Conservation (phyloP, 345 rosid species). For the Corchorus capsularis region DNA sequence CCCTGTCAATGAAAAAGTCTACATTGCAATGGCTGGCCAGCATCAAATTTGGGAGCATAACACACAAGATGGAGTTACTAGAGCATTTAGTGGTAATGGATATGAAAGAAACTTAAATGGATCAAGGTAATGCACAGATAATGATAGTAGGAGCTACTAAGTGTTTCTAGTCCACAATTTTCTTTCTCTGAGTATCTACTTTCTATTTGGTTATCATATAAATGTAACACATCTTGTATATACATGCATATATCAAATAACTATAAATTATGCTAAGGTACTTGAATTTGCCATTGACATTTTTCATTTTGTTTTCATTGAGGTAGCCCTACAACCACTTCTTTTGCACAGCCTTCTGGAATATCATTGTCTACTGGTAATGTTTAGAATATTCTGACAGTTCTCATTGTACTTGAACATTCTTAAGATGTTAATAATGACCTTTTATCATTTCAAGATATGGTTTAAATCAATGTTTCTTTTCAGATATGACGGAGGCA, state of each 20-base stretch:
- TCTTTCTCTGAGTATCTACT: slow-evolving; percentile 8
- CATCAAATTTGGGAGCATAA: slow-evolving; percentile 96
- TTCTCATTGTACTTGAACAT: slow-evolving; percentile 4
- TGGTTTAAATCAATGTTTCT: slow-evolving; percentile 19
- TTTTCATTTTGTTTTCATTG: slow-evolving; percentile 25
- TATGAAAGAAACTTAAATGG: slow-evolving; percentile 93
- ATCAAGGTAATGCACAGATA: slow-evolving; percentile 54
- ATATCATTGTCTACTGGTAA: slow-evolving; percentile 76
- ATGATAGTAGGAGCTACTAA: slow-evolving; percentile 7
- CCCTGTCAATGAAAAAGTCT: slow-evolving; percentile 70
- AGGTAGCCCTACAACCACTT: slow-evolving; percentile 69
- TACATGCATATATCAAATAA: neutral
- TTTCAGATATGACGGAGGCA: slow-evolving; percentile 60
- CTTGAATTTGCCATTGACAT: slow-evolving; percentile 1
- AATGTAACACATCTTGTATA: neutral
- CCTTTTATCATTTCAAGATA: neutral
- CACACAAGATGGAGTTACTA: slow-evolving; percentile 59
- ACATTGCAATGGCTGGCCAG: slow-evolving; percentile 94
- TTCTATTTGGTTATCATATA: neutral
- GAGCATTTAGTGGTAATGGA: slow-evolving; percentile 90
- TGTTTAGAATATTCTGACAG: slow-evolving; percentile 13
- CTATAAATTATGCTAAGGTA: neutral
- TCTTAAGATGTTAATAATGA: neutral
- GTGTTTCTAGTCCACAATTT: neutral
- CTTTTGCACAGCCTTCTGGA: slow-evolving; percentile 96